Evolutionary conservation across 176 grass and related monocot genomes (phyloP).

Genomic region (Poa annua): DNA sequence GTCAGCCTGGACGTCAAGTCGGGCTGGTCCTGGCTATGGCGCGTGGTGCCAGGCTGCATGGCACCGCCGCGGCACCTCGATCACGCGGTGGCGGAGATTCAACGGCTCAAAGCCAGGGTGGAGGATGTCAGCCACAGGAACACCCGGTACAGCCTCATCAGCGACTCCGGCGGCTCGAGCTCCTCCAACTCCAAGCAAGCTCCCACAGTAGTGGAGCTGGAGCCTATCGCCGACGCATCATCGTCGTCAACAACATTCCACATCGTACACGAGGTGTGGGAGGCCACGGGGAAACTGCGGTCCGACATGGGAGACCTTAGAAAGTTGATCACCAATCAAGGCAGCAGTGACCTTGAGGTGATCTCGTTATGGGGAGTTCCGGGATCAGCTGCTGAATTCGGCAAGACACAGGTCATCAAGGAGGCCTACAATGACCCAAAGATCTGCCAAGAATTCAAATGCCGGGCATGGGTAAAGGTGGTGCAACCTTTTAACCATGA

Average conservation of each 20-base stretch:
- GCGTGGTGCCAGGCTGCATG: background rate
- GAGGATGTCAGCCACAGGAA: background rate
- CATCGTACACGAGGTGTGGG: background rate
- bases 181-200: background rate
- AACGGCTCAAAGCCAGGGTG: background rate
- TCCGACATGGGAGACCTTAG: background rate
- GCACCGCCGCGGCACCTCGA: background rate
- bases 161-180: background rate
- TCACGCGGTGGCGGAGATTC: background rate
- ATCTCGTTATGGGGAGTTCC: background rate
- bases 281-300: background rate
- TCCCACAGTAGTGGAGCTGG: no score
- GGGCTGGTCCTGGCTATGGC: background rate
- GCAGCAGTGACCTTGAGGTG: background rate
- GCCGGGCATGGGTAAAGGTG: background rate
- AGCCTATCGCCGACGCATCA: background rate
- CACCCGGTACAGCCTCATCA: background rate
- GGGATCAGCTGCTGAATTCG: background rate
- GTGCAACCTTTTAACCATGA: background rate
- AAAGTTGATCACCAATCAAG: background rate
- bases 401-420: rapidly evolving
- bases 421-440: background rate
- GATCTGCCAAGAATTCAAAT: background rate
- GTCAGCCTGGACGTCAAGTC: background rate
- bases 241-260: background rate